phyloP scores from a whole-genome alignment of 371 early-diverging fungal genomes.

The Rhizopus sp. region DNA sequence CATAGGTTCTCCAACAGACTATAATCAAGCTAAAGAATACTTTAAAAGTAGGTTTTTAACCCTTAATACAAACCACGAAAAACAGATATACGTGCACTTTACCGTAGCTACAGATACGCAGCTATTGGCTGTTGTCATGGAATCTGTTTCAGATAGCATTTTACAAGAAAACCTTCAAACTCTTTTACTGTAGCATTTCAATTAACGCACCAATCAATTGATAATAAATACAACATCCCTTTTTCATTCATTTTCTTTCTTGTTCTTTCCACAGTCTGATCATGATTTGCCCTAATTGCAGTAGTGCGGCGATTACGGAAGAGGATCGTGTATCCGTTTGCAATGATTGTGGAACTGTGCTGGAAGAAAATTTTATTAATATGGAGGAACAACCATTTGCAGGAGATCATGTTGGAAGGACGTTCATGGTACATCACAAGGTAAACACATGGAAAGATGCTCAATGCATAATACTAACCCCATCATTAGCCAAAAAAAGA shows the following conservation, averaged over 20 bases:
- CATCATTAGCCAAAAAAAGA: not conserved
- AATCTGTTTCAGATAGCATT: constrained; percentile 54
- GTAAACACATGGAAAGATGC: not conserved
- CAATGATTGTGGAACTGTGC: not conserved
- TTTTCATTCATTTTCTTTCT: constrained; percentile 7
- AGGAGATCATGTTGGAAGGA: not conserved
- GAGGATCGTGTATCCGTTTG: not conserved
- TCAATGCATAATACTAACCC: not conserved
- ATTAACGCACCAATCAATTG: not conserved
- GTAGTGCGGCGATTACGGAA: not conserved
- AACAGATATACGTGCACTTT: constrained; percentile 56
- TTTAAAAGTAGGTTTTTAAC: constrained; percentile 26
- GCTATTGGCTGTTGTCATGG: constrained; percentile 53
- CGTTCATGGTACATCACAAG: not conserved
- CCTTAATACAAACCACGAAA: constrained; percentile 34
- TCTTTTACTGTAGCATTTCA: constrained; percentile 25
- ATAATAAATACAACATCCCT: constrained; percentile 3
- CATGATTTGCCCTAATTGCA: constrained; percentile 1
- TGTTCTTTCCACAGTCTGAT: not conserved
- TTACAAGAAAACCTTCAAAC: constrained; percentile 42
- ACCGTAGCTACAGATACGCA: constrained; percentile 59
- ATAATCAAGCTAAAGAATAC: constrained; percentile 24
- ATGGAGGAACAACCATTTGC: not conserved
- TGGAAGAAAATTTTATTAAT: not conserved
- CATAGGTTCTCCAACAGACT: constrained; percentile 27